These are phyloP conservation scores for Ophiocordyceps robertsii DNA, from an alignment of 2,329 filamentous ascomycete genomes.

Conservation along the genomic window DNA sequence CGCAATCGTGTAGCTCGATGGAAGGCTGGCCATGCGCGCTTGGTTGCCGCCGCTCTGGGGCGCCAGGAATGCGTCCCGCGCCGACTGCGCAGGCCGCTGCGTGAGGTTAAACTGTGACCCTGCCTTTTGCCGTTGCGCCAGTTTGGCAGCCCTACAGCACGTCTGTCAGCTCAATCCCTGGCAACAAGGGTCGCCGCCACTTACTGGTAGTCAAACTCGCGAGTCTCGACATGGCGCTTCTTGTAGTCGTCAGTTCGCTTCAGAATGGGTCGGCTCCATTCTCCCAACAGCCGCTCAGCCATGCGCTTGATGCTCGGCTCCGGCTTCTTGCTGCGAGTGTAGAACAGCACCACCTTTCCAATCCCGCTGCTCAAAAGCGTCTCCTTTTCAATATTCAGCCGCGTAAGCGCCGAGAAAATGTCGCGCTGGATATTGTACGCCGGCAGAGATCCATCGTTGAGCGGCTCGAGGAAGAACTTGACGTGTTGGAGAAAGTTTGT, in stretches of 20 bases:
- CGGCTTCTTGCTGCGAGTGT: conserved; percentile 86
- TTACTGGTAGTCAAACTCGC: conserved; percentile 51
- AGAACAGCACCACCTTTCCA: conserved; percentile 92
- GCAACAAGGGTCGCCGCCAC: conserved; percentile 12
- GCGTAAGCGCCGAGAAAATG: conserved; percentile 67
- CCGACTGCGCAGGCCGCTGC: conserved; percentile 30
- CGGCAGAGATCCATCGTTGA: conserved; percentile 85
- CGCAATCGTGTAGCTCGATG: conserved; percentile 44
- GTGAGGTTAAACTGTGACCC: conserved; percentile 35
- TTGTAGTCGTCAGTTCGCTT: conserved; percentile 92
- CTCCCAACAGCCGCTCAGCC: conserved; percentile 81
- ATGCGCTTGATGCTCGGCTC: conserved; percentile 84
- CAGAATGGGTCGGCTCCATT: conserved; percentile 91
- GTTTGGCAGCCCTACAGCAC: conserved; percentile 34
- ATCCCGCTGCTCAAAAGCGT: conserved; percentile 81
- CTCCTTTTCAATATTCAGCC: conserved; percentile 83
- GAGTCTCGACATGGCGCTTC: conserved; percentile 57
- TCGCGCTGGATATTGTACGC: conserved; percentile 97
- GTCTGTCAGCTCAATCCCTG: conserved; percentile 2
- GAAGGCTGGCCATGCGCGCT: conserved; percentile 40
- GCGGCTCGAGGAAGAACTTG: conserved; percentile 91
- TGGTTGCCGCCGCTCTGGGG: conserved; percentile 41
- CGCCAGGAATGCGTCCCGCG: conserved; percentile 37
- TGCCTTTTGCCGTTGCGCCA: conserved; percentile 34
- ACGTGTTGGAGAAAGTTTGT: conserved; percentile 91